Evolutionary conservation across 2,329 filamentous ascomycete genomes (phyloP).

Genomic region (Hirsutella thompsonii): DNA sequence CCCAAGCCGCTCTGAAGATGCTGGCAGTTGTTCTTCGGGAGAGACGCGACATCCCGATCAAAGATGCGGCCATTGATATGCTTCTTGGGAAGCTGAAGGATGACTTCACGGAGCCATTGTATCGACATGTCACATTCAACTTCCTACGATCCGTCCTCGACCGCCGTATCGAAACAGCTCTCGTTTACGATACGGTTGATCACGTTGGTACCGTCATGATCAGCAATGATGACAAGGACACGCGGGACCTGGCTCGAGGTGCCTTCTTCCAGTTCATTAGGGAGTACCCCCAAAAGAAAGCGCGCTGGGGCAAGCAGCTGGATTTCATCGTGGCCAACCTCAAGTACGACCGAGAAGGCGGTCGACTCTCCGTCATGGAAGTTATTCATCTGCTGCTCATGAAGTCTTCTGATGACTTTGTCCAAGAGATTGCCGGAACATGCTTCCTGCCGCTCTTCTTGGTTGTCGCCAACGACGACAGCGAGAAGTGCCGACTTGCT

Average conservation of each 20-base stretch:
- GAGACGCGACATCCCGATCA: slow-evolving; percentile 60
- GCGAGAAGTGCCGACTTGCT: slow-evolving; percentile 70
- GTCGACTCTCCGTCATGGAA: slow-evolving; percentile 87
- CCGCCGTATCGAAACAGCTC: slow-evolving; percentile 70
- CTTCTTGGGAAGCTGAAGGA: slow-evolving; percentile 71
- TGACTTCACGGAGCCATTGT: slow-evolving; percentile 83
- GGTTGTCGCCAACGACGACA: slow-evolving; percentile 78
- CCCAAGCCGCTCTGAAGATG: slow-evolving; percentile 81
- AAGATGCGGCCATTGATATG: slow-evolving; percentile 71
- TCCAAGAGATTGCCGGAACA: slow-evolving; percentile 67
- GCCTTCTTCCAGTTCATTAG: slow-evolving; percentile 90
- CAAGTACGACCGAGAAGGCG: slow-evolving; percentile 78
- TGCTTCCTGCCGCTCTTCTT: slow-evolving; percentile 82
- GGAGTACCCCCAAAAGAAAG: slow-evolving; percentile 87
- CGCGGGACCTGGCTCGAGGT: slow-evolving; percentile 75
- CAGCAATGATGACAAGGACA: slow-evolving; percentile 81
- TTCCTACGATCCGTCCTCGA: slow-evolving; percentile 82
- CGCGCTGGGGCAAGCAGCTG: slow-evolving; percentile 78
- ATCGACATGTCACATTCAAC: slow-evolving; percentile 87
- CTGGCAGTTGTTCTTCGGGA: slow-evolving; percentile 77
- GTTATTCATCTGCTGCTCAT: slow-evolving; percentile 73
- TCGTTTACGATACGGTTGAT: slow-evolving; percentile 85
- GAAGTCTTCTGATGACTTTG: slow-evolving; percentile 70
- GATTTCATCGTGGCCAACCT: slow-evolving; percentile 83
- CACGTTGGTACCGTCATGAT: slow-evolving; percentile 88